Conservation (phyloP, 306 rosid species). For the Malus sylvestris region DNA sequence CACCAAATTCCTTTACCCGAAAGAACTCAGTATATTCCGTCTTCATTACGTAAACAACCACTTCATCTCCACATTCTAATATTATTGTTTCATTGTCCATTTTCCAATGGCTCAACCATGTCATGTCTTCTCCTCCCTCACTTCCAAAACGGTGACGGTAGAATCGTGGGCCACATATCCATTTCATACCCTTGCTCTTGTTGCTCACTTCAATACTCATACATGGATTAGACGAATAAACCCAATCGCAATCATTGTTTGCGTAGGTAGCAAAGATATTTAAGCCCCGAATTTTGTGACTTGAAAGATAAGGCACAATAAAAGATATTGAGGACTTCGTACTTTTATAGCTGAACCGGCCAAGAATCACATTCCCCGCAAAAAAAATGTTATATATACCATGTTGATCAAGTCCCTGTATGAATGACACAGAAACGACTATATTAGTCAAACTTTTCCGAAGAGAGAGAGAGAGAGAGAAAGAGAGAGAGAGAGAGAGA, state of each 20-base stretch:
- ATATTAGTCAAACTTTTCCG: not conserved
- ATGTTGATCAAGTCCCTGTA: not conserved
- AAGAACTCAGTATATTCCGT: rapidly evolving
- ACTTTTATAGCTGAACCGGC: not conserved
- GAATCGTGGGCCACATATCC: not conserved
- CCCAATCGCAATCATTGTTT: no score
- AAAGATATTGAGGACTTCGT: not conserved
- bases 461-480: not conserved
- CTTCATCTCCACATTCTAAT: not conserved
- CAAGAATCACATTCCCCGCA: not conserved
- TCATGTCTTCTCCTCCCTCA: not conserved
- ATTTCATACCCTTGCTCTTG: not conserved
- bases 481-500: not conserved
- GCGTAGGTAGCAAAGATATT: not conserved
- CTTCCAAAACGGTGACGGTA: rapidly evolving
- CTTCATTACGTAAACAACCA: not conserved
- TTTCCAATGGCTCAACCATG: constrained; percentile 1
- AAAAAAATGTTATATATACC: not conserved
- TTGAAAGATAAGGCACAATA: not conserved
- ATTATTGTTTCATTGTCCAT: not conserved
- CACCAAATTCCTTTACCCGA: not conserved
- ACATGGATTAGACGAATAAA: no score
- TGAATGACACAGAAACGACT: not conserved
- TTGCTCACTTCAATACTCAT: not conserved
- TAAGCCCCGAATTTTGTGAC: not conserved